Evolutionary conservation across 2,329 filamentous ascomycete species (phyloP), one percentile per base, ranked within the genome.

Genomic region (Fusarium hostae): DNA sequence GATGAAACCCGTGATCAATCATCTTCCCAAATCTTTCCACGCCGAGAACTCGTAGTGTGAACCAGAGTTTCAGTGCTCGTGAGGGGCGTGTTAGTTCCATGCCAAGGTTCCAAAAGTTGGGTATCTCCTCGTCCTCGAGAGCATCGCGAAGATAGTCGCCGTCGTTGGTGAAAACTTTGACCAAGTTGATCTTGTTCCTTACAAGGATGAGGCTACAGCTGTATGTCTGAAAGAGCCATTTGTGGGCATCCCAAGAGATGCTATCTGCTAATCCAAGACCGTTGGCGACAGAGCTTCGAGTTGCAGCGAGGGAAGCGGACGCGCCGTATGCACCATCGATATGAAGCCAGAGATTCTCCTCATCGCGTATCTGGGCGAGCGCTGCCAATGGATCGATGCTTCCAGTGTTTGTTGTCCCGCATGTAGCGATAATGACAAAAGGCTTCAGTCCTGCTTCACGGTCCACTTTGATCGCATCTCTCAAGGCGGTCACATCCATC

Each of bases 161-260:
- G 5, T 67, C 55, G 10, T 67, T 67, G 35, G 22, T 20, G 9
- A 67, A 67, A 11, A 67, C 63, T 2, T 39, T 67, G 7, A 13
- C 13, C 13, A 67, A 20, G 15, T 48, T 28, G 3, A 67, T 16
- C 35, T 26, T 67, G 24, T 62, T 34, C 2, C 45, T 52, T 1
- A 67, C 54, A 1, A 67, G 35, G 3, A 67, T 67, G 3, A 67
- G 30, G 3, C 64, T 67, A 13, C 64, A 67, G 9, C 64, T 54
- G 22, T 67, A 67, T 43, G 63, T 65, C 3, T 66, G 63, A 11
- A 66, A 66, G 3, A 66, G 8, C 63, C 60, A 66, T 18, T 66
- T 66, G 5, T 66, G 63, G 2, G 63, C 64, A 6, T 67, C 64
- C 64, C 64, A 67, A 6, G 64, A 67, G 24, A 67, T 62, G 20